Percentiles rank a stretch among this genome's conserved stretches.
These are phyloP conservation scores for Davidsoniella neocaledoniae DNA, from an alignment of 2,329 filamentous ascomycete species.

Conservation along the genomic window DNA sequence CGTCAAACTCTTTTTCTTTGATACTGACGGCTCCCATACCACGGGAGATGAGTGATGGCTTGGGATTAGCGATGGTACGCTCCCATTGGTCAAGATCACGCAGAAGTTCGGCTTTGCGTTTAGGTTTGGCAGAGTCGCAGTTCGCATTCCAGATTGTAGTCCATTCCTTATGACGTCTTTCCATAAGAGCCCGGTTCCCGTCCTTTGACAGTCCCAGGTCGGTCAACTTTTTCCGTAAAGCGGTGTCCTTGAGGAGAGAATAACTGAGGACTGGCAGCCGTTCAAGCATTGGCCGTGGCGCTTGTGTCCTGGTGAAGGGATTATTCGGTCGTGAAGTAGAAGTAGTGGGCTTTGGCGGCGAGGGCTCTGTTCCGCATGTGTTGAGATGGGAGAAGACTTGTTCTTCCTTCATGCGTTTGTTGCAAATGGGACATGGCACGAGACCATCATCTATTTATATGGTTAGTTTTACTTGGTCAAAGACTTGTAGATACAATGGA, in stretches of 20 bases:
- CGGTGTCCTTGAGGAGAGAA: constrained; percentile 63
- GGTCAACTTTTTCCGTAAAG: constrained; percentile 61
- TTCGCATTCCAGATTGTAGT: constrained; percentile 94
- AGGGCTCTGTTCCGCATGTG: constrained; percentile 31
- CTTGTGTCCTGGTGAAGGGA: constrained; percentile 16
- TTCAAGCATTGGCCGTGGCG: constrained; percentile 24
- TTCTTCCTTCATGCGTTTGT: constrained; percentile 59
- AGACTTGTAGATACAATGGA: not conserved
- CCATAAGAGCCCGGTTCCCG: constrained; percentile 53
- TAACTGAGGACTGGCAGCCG: constrained; percentile 72
- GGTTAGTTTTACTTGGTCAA: constrained; percentile 10
- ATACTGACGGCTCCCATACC: constrained; percentile 26
- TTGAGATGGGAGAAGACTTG: constrained; percentile 72
- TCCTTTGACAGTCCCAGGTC: constrained; percentile 62
- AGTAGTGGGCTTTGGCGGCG: constrained; percentile 5
- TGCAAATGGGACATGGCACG: constrained; percentile 71
- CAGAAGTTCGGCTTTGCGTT: constrained; percentile 52
- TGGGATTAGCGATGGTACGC: constrained; percentile 38
- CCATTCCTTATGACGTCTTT: constrained; percentile 80
- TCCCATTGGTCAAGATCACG: constrained; percentile 79
- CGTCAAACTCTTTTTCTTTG: constrained; percentile 81
- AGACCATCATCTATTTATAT: constrained; percentile 47
- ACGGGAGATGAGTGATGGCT: not conserved
- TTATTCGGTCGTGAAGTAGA: constrained; percentile 1
- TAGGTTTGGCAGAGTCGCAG: constrained; percentile 65